Base-by-base conservation (phyloP, 2,329 filamentous ascomycete genomes). In the Fusarium zealandicum region DNA sequence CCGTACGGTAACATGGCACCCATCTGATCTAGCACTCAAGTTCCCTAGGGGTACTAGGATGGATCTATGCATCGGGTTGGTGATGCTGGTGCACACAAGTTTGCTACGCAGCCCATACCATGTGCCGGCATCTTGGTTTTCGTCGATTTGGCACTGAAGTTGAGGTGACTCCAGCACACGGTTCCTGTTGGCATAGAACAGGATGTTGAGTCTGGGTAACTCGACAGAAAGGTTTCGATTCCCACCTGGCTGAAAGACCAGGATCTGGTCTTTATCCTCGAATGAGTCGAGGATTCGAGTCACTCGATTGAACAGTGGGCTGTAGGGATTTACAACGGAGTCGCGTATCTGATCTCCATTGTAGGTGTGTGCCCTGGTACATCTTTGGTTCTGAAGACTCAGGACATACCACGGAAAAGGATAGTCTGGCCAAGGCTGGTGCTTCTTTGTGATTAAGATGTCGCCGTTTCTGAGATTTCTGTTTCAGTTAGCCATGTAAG, bases 21-120 rank as follows among this genome's bases (percentile, higher is more conserved):
- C 64, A 6, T 61, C 52, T 6, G 51, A 44, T 5, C 39, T 25
- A 5, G 46, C 55, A 10, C 20, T 10, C 16, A 64, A 12, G 4
- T 45, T n/a, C 0, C 83, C 82, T 3, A 83, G 46, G 0, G 85
- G 80, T 0, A 83, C 73, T 1, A 89, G 72, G 7, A 88, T 73
- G 32, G 76, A 83, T 6, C 81, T 78, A 9, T 78, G 73, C 2
- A 62, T 62, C 0, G 61, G 63, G 33, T 81, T 78, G 1, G 66
- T 57, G 0, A 67, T 58, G n/a, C 81, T 79, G 0, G 78, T 76
- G 11, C 88, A 72, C 1, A 90, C 78, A 1, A 90, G 70, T 67
- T 83, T 87, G 64, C 81, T 87, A 3, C 71, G 55, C 1, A 90
- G 70, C 0, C 88, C 87, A 55, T 88, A 83, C 66, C 82, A 79